These are phyloP conservation scores for Oropetium thomaeum DNA, from an alignment of 176 grass and related monocot species.

Conservation along the genomic window DNA sequence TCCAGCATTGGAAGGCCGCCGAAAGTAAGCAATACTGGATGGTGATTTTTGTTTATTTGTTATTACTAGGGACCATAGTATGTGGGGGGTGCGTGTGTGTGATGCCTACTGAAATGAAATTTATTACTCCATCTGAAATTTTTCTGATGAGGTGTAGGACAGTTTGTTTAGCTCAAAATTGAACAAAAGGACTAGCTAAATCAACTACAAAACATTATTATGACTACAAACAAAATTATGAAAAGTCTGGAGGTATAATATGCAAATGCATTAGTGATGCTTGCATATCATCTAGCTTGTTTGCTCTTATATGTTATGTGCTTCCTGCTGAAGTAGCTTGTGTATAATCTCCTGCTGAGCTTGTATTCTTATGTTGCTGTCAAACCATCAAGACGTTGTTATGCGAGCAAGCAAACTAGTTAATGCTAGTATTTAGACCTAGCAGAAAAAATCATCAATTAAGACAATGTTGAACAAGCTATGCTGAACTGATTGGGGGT, in stretches of 20 bases:
- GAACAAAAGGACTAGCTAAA: not conserved
- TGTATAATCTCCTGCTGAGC: not conserved
- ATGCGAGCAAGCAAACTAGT: not conserved
- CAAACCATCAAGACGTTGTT: not conserved
- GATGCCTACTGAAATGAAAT: not conserved
- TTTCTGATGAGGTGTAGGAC: not conserved
- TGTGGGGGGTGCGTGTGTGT: no score
- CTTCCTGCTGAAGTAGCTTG: not conserved
- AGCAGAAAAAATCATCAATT: not conserved
- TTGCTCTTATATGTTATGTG: not conserved
- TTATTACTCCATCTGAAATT: not conserved
- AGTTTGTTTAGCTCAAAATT: not conserved
- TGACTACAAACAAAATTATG: no score
- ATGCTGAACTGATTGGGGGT: not conserved
- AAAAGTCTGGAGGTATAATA: not conserved
- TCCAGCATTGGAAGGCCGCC: conserved; percentile 27
- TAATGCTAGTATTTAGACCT: not conserved
- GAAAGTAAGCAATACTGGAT: conserved; percentile 44
- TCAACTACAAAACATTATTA: no score
- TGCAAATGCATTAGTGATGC: not conserved
- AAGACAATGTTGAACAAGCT: not conserved
- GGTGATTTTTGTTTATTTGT: not conserved
- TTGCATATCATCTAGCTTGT: conserved; percentile 9
- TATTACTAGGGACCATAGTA: not conserved
- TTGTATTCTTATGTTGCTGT: not conserved